phyloP scores from a whole-genome alignment of 2,329 filamentous ascomycete species.

The Talaromyces pinophilus region DNA sequence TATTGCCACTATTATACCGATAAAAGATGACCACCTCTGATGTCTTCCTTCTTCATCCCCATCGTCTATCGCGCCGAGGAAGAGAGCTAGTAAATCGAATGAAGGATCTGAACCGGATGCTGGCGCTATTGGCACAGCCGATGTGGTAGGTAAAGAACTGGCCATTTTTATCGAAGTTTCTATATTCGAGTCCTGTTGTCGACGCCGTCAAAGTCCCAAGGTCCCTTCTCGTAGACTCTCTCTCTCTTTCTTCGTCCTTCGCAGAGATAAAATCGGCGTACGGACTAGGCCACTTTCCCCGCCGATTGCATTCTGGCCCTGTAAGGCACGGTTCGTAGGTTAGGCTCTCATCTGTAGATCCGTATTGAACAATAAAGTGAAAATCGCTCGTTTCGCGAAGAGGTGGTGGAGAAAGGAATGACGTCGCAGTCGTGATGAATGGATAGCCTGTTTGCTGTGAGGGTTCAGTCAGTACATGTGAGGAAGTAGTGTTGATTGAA shows the following conservation, averaged over 20 bases:
- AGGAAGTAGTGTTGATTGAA: too few species aligned
- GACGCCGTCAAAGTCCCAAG: neutral
- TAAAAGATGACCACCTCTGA: slow-evolving; percentile 77
- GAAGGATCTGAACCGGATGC: slow-evolving; percentile 17
- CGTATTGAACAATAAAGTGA: neutral
- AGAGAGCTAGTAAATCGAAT: slow-evolving; percentile 25
- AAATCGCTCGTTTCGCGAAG: neutral
- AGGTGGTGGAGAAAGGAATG: slow-evolving; percentile 1
- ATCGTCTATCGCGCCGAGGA: slow-evolving; percentile 24
- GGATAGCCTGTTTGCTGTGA: neutral
- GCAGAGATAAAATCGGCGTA: neutral
- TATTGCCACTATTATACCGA: slow-evolving; percentile 92
- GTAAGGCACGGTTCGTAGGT: neutral
- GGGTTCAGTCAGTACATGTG: neutral
- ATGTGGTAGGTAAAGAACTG: neutral
- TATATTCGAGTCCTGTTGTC: neutral
- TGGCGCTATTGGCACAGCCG: neutral
- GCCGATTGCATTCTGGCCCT: slow-evolving; percentile 15
- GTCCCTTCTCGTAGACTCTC: neutral
- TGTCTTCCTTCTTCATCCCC: slow-evolving; percentile 26
- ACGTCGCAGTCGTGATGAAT: slow-evolving; percentile 7
- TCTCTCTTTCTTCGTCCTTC: neutral
- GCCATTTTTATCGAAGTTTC: neutral
- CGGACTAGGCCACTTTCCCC: slow-evolving; percentile 6
- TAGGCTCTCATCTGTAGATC: neutral